phyloP scores from a whole-genome alignment of 1,284 basidiomycete genomes.

The Cryptococcus floricola region DNA sequence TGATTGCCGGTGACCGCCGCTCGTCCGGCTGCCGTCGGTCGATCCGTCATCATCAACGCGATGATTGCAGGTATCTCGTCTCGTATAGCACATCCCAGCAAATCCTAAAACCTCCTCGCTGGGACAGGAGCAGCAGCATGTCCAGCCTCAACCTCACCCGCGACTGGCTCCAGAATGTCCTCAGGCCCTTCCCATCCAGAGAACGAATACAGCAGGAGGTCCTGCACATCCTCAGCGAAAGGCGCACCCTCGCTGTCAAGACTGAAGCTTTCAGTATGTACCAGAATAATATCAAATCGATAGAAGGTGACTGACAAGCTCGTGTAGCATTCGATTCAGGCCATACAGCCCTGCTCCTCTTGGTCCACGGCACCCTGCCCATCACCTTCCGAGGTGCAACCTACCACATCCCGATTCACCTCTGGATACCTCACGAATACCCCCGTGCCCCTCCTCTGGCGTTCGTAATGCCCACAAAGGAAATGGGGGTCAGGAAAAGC shows the following conservation, averaged over 20 bases:
- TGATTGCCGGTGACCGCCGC: too few relatives aligned
- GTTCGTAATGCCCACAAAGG: slow-evolving; percentile 91
- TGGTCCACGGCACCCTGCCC: slow-evolving; percentile 84
- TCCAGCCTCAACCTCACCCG: slow-evolving; percentile 49
- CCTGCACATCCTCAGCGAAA: slow-evolving; percentile 60
- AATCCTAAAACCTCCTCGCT: too few relatives aligned
- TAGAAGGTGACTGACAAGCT: slow-evolving; percentile 7
- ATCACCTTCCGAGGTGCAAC: slow-evolving; percentile 70
- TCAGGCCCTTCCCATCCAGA: slow-evolving; percentile 59
- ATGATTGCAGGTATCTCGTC: too few relatives aligned
- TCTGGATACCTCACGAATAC: slow-evolving; percentile 83
- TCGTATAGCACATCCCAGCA: too few relatives aligned
- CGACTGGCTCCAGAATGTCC: slow-evolving; percentile 71
- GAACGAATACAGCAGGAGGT: slow-evolving; percentile 64
- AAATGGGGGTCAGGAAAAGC: slow-evolving; percentile 82
- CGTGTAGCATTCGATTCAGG: slow-evolving; percentile 84
- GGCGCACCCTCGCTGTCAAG: slow-evolving; percentile 72
- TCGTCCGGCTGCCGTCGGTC: too few relatives aligned
- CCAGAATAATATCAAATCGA: background rate
- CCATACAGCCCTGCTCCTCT: slow-evolving; percentile 82
- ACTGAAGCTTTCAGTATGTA: slow-evolving; percentile 85
- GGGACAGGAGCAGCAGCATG: slow-evolving; percentile 10
- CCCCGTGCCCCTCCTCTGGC: slow-evolving; percentile 75
- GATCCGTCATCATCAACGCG: too few relatives aligned
- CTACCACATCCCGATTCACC: slow-evolving; percentile 89